These are phyloP conservation scores for Taiozyma onychis DNA, from an alignment of 1,139 yeast species.

Conservation along the genomic window DNA sequence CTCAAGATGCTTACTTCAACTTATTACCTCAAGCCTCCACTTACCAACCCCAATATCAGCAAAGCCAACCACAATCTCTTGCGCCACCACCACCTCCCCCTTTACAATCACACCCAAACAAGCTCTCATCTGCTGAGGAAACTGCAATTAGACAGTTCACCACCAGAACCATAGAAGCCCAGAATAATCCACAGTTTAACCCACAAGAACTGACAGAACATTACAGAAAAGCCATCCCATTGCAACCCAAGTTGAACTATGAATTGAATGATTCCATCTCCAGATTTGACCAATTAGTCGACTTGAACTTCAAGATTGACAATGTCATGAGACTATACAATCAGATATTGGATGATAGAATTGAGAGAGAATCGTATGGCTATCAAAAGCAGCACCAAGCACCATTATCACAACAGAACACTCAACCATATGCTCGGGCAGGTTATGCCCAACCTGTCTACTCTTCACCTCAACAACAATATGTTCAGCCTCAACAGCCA, in stretches of 20 bases:
- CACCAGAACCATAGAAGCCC: conserved; percentile 52
- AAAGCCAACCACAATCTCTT: conserved; percentile 8
- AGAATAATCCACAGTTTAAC: conserved; percentile 41
- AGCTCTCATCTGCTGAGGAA: conserved; percentile 52
- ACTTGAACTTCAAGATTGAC: conserved; percentile 76
- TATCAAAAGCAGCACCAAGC: conserved; percentile 7
- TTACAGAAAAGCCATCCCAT: conserved; percentile 54
- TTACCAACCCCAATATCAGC: conserved; percentile 14
- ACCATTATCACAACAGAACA: neutral
- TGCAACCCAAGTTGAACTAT: conserved; percentile 72
- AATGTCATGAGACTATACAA: conserved; percentile 79
- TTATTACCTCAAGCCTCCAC: conserved; percentile 17
- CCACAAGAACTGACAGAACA: conserved; percentile 45
- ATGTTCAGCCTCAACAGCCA: conserved; percentile 2
- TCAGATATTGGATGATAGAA: conserved; percentile 63
- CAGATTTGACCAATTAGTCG: conserved; percentile 66
- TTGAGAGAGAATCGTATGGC: conserved; percentile 22
- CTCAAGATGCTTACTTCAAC: conserved; percentile 18
- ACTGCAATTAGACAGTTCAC: conserved; percentile 67
- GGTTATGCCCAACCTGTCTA: neutral
- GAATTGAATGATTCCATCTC: conserved; percentile 58
- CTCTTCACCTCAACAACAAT: conserved; percentile 3
- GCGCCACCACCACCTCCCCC: neutral
- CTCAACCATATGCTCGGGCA: neutral
- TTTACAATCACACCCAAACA: conserved; percentile 2